These are phyloP conservation scores for Corynascus novoguineensis DNA, from an alignment of 495 filamentous ascomycete species.

Conservation along the genomic window DNA sequence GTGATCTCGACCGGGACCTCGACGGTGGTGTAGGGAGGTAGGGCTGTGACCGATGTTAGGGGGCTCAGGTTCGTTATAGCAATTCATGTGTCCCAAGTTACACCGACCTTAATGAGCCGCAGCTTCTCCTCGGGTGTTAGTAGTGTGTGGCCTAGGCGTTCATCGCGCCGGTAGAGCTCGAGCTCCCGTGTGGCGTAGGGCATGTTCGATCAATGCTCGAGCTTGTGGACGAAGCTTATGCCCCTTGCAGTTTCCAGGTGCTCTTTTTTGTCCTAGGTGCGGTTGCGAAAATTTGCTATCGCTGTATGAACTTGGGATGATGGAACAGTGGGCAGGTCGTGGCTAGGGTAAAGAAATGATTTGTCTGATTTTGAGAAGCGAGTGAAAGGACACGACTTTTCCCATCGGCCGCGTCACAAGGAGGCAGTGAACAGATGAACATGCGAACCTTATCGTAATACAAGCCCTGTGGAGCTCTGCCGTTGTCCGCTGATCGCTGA, in stretches of 20 bases:
- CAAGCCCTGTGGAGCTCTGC: not conserved
- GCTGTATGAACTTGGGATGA: too few species aligned
- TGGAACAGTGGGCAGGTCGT: not conserved
- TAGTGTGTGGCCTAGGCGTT: constrained; percentile 50
- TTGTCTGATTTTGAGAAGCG: not conserved
- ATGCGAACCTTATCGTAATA: not conserved
- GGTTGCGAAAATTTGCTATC: too few species aligned
- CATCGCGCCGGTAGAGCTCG: constrained; percentile 59
- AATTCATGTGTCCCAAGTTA: not conserved
- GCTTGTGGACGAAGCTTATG: not conserved
- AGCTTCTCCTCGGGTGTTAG: constrained; percentile 64
- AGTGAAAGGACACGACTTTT: not conserved
- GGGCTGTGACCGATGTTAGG: constrained; percentile 36
- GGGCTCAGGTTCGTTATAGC: constrained; percentile 6
- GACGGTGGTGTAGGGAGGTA: constrained; percentile 63
- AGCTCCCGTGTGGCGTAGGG: constrained; percentile 48
- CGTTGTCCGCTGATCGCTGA: not conserved
- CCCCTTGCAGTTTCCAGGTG: too few species aligned
- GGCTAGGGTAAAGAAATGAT: not conserved
- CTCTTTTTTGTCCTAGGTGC: too few species aligned
- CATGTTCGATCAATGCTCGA: constrained; percentile 36
- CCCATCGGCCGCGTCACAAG: constrained; percentile 10
- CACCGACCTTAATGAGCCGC: constrained; percentile 53
- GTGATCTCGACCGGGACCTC: constrained; percentile 25
- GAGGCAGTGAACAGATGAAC: not conserved